A percentile compares a stretch with the other conserved stretches of the same genome.
phyloP scores from a whole-genome alignment of 2,329 filamentous ascomycete species.

The Epichloe hybrida region DNA sequence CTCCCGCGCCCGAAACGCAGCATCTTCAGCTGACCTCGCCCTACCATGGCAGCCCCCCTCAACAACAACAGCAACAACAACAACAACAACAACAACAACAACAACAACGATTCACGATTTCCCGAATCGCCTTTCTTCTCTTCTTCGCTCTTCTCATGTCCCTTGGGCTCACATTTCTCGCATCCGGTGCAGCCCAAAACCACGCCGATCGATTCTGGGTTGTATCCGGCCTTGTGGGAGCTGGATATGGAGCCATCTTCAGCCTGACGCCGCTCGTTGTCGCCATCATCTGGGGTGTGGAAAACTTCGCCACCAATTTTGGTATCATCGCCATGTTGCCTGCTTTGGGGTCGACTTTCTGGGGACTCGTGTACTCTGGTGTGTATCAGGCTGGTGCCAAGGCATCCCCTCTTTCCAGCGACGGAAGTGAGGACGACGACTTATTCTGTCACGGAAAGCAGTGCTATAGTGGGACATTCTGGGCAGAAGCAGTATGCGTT shows the following conservation, averaged over 20 bases:
- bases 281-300: constrained; percentile 94
- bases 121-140: constrained; percentile 68
- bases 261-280: constrained; percentile 82
- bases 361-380: constrained; percentile 77
- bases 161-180: constrained; percentile 62
- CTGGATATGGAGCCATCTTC: constrained; percentile 88
- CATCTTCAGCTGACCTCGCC: constrained; percentile 32
- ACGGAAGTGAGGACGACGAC: constrained; percentile 25
- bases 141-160: constrained; percentile 62
- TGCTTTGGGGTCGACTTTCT: constrained; percentile 74
- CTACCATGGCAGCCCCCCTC: constrained; percentile 9
- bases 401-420: constrained; percentile 19
- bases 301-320: constrained; percentile 98
- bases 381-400: constrained; percentile 60
- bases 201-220: constrained; percentile 72
- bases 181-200: constrained; percentile 60
- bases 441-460: constrained; percentile 65
- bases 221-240: constrained; percentile 71
- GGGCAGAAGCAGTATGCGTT: constrained; percentile 71
- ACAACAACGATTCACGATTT: constrained; percentile 42
- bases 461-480: constrained; percentile 75
- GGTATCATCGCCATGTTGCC: constrained; percentile 89
- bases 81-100: too few species aligned
- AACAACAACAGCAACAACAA: neutral
- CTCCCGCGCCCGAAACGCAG: constrained; percentile 49